Conservation (phyloP, 441 rosid genomes). For the Sinapis alba region DNA sequence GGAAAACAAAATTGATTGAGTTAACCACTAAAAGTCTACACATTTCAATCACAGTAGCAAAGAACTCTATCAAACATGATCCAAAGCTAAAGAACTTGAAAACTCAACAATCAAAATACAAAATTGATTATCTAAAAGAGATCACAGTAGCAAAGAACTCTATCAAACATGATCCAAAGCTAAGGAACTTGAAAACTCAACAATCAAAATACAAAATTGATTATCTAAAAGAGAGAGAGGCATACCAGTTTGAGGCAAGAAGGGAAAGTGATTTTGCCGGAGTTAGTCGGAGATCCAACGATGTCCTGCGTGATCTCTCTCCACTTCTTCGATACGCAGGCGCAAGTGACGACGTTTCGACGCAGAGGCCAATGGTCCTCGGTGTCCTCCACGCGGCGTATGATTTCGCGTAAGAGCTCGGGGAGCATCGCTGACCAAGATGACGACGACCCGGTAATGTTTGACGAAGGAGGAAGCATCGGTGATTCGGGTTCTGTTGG, state of each 20-base stretch:
- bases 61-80: constrained; percentile 9
- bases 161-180: constrained; percentile 5
- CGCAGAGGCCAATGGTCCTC: constrained; percentile 84
- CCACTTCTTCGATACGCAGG: constrained; percentile 92
- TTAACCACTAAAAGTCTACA: not conserved
- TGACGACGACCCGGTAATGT: constrained; percentile 40
- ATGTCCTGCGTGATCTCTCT: constrained; percentile 65
- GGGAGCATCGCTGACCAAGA: constrained; percentile 86
- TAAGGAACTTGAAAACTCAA: not conserved
- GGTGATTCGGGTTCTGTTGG: constrained; percentile 17
- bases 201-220: not conserved
- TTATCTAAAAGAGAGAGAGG: not conserved
- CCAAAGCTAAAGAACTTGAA: not conserved
- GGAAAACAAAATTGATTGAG: not conserved
- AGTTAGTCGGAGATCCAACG: constrained; percentile 48
- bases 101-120: not conserved
- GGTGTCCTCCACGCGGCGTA: constrained; percentile 72
- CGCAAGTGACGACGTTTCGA: constrained; percentile 65
- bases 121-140: not conserved
- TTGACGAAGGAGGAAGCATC: constrained; percentile 30
- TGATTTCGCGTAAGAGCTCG: constrained; percentile 74
- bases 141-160: constrained; percentile 7
- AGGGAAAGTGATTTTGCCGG: constrained; percentile 80
- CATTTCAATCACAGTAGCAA: constrained; percentile 5
- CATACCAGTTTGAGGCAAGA: constrained; percentile 63